Base-by-base conservation (phyloP, 352 stramenopile genomes). In the Phytophthora nicotianae region DNA sequence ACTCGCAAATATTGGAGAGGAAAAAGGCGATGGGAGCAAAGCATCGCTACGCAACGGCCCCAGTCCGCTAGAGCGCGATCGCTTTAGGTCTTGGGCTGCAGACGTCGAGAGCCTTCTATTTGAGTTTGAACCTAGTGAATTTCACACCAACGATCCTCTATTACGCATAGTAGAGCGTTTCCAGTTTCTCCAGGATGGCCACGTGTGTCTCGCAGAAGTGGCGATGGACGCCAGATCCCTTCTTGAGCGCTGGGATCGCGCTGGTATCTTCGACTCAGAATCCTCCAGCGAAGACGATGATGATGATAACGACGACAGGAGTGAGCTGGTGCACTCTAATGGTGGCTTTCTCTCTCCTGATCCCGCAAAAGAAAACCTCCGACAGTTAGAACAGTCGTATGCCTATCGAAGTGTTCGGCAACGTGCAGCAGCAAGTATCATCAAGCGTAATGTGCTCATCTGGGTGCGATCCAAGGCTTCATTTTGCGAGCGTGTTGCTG, bases 351-450 rank as follows among this genome's bases (percentile, higher is more conserved):
- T 61, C 9, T 16, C 9, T 32, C n/a, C 45, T 5, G 33, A 43
- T 19, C 17, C 53, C 29, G 40, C 26, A 3, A 68, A 69, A 52
- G 52, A 68, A 27, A 57, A 40, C 5, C 16, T 43, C 5, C 29
- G 54, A 0, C 41, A 43, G 32, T 27, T 72, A 5, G 46, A 77
- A 21, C 23, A 72, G 5, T 89, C 82, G 38, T 80, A 91, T 26
- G 77, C 71, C 19, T 88, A 88, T 58, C 75, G 85, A 49, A 81
- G 58, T 19, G 40, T 88, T 19, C 78, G 78, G 1, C 77, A 89
- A 58, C 76, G 79, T 20, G 77, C 80, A 13, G 82, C 80, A 16
- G 77, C 72, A 16, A 74, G 72, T 33, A 48, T 88, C 38, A 88
- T 91, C 57, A 89, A 89, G 54, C 78, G 80, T 9, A 79, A 79